A percentile compares a stretch with the other conserved stretches of the same genome.
phyloP scores from a whole-genome alignment of 2,329 filamentous ascomycete species.

The Albifimbria verrucaria region DNA sequence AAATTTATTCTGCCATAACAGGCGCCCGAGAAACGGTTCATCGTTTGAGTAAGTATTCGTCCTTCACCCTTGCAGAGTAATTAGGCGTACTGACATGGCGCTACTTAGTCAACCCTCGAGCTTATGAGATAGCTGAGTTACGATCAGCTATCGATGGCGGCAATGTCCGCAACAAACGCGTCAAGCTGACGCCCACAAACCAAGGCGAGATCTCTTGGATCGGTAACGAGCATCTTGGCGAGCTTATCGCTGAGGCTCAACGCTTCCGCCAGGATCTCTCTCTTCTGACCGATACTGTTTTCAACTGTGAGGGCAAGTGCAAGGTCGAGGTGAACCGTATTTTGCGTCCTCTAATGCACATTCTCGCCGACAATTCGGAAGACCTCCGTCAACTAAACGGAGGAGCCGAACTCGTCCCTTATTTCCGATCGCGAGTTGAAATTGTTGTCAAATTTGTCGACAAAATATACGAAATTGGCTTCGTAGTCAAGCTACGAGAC shows the following conservation, averaged over 20 bases:
- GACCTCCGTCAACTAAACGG: no score
- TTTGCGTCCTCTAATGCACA: no score
- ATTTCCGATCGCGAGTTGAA: no score
- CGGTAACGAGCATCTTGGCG: not conserved
- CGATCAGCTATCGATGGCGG: constrained; percentile 16
- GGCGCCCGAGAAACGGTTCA: constrained; percentile 21
- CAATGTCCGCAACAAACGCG: constrained; percentile 22
- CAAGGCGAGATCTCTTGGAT: constrained; percentile 3
- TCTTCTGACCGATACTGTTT: not conserved
- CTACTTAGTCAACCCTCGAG: constrained; percentile 19
- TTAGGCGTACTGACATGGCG: no score
- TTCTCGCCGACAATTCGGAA: constrained; percentile 17
- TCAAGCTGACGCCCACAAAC: constrained; percentile 17
- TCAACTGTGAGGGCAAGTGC: no score
- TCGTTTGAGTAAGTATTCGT: constrained; percentile 16
- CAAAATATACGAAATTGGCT: not conserved
- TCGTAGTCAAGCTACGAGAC: constrained; percentile 22
- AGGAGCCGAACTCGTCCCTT: no score
- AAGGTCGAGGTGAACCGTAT: no score
- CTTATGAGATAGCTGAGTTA: constrained; percentile 20
- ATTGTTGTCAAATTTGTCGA: constrained; percentile 10
- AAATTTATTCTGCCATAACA: constrained; percentile 19
- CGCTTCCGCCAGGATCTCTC: not conserved
- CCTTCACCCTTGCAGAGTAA: not conserved
- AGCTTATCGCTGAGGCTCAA: not conserved